Percentiles rank a stretch among this genome's conserved stretches.
Conservation (phyloP, 2,329 filamentous ascomycete species). For the Pseudogymnoascus sp. region DNA sequence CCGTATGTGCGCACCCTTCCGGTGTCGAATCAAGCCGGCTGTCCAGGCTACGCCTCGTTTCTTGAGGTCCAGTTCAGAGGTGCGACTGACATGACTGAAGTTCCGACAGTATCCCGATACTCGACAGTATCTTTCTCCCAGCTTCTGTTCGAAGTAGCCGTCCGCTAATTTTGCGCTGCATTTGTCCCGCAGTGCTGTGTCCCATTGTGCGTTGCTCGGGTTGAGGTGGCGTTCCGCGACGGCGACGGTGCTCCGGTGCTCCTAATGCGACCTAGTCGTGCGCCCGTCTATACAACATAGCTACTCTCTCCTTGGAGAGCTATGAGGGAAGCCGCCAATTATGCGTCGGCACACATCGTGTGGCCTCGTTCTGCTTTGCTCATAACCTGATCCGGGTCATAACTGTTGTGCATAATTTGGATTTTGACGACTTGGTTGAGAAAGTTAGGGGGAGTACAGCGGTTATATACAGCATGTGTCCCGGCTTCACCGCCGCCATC, state of each 20-base stretch:
- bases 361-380: neutral
- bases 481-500: neutral
- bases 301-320: constrained; percentile 1
- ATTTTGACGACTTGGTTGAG: neutral
- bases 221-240: neutral
- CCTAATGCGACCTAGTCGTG: neutral
- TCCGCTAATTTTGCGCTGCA: neutral
- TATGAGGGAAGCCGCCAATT: constrained; percentile 1
- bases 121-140: neutral
- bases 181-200: neutral
- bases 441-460: neutral
- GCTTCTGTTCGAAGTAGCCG: neutral
- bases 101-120: neutral
- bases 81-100: neutral
- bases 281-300: neutral
- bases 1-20: neutral
- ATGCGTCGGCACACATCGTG: neutral
- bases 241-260: neutral
- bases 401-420: neutral
- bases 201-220: neutral
- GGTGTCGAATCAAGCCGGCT: neutral
- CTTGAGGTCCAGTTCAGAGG: neutral
- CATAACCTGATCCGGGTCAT: neutral
- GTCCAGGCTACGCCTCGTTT: neutral
- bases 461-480: neutral